phyloP scores from a whole-genome alignment of 2,329 filamentous ascomycete species.

The Juglanconis oblonga region DNA sequence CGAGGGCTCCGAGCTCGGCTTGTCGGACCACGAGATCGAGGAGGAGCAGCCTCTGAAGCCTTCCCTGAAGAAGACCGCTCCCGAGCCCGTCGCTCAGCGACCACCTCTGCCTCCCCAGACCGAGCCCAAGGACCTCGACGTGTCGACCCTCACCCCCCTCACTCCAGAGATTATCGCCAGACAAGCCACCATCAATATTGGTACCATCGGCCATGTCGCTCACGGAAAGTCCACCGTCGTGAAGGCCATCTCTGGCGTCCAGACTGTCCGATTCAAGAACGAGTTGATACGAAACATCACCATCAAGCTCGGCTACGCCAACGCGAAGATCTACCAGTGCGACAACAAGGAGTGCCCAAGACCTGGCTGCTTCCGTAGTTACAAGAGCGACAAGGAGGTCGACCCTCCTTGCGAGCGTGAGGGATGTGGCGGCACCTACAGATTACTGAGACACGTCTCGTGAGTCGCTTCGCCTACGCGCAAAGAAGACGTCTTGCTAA shows the following conservation, averaged over 20 bases:
- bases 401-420: conserved; percentile 94
- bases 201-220: conserved; percentile 96
- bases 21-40: conserved; percentile 54
- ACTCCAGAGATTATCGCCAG: conserved; percentile 96
- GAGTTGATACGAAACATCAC: conserved; percentile 99
- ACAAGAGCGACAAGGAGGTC: conserved; percentile 98
- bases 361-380: conserved; percentile 93
- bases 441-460: conserved; percentile 88
- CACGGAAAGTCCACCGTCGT: conserved; percentile 99
- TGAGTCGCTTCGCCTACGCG: conserved; percentile 45
- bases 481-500: conserved; percentile 23
- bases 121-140: conserved; percentile 83
- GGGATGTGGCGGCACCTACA: conserved; percentile 83
- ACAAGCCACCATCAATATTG: conserved; percentile 98
- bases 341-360: conserved; percentile 87
- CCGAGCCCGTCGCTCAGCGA: conserved; percentile 53
- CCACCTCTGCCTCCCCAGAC: conserved; percentile 77
- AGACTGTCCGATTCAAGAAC: conserved; percentile 99
- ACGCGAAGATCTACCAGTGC: conserved; percentile 99
- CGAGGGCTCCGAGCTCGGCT: conserved; percentile 55
- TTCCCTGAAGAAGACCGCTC: conserved; percentile 74
- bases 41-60: conserved; percentile 75
- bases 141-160: conserved; percentile 75
- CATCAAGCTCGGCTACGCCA: conserved; percentile 99
- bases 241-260: conserved; percentile 97